Base-by-base conservation (phyloP, 2,329 filamentous ascomycete genomes). In the Pseudomassariella vexata region DNA sequence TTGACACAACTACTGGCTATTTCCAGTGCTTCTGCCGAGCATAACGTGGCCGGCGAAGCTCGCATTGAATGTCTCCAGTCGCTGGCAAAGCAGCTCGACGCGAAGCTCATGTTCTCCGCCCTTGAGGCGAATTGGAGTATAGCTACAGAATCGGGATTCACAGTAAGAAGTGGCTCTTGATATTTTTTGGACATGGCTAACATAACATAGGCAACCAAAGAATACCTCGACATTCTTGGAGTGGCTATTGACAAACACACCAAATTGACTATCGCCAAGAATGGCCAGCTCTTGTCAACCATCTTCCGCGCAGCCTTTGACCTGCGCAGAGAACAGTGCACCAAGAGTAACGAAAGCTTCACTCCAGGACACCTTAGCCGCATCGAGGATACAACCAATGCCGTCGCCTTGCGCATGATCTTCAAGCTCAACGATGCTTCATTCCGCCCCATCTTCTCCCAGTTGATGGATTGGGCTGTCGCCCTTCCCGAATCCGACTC, bases 371-470 rank as follows among this genome's bases (percentile, higher is more conserved):
- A 72, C 26, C 56, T 85, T 5, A 58, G 66, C 14, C 65, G 69
- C 24, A 65, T 87, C 9, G 86, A 94, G 52, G 62, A 65, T 2
- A 65, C 68, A 9, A 51, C 85, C 44, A 82, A 86, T 52, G 74
- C 82, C 8, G 77, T 83, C 9, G 76, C 81, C 0, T 74, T 98
- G 37, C 85, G 87, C 58, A 92, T 95, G 79, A 84, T 95, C 33
- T 87, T 94, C 66, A 96, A 96, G 67, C 75, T 98, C 40, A 96
- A 95, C 60, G 92, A 98, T 53, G 81, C 84, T 1, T 79, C 84
- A 1, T 98, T 98, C 76, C 75, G 89, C 9, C 94, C 92, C 1
- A 79, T 98, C 41, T 98, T 96, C 64, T 73, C 79, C 11, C 77
- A 82, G 42, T 65, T 95, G n/a, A 70, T 94, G 27, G 86, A 94